These are phyloP conservation scores for Acer saccharum DNA, from an alignment of 345 rosid species.

Conservation along the genomic window DNA sequence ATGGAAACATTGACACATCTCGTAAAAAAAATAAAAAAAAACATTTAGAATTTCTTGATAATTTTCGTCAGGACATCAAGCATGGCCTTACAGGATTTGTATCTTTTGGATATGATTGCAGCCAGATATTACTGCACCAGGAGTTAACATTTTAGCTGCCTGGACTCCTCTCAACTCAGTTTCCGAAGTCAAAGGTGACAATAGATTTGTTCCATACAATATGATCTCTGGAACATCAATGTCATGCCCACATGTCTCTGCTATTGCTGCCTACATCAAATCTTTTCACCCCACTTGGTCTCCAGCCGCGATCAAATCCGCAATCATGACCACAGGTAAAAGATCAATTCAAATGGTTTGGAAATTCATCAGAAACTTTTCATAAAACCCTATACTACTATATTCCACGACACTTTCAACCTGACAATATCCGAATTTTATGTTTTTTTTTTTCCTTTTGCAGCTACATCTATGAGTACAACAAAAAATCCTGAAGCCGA, in stretches of 20 bases:
- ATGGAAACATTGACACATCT: too few species aligned
- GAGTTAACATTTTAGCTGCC: conserved; percentile 57
- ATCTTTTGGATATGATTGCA: conserved; percentile 14
- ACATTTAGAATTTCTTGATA: too few species aligned
- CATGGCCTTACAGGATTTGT: not conserved
- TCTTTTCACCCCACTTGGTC: conserved; percentile 42
- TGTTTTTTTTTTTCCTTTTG: not conserved
- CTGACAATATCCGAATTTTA: too few species aligned
- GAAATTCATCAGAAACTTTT: not conserved
- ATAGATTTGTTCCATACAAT: conserved; percentile 36
- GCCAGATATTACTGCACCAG: conserved; percentile 67
- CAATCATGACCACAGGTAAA: conserved; percentile 42
- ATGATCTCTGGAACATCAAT: conserved; percentile 55
- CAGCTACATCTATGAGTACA: conserved; percentile 27
- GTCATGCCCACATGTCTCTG: conserved; percentile 61
- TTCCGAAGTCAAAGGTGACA: conserved; percentile 18
- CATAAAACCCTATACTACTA: too few species aligned
- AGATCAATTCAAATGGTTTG: too few species aligned
- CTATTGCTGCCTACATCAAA: conserved; percentile 47
- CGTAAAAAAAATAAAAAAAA: too few species aligned
- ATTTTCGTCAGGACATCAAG: too few species aligned
- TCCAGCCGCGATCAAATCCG: conserved; percentile 41
- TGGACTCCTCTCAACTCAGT: conserved; percentile 31
- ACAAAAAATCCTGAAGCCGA: conserved; percentile 25
- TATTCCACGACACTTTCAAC: too few species aligned